Base-by-base conservation (phyloP, 2,329 filamentous ascomycete genomes). In the Tolypocladium cylindrosporum region DNA sequence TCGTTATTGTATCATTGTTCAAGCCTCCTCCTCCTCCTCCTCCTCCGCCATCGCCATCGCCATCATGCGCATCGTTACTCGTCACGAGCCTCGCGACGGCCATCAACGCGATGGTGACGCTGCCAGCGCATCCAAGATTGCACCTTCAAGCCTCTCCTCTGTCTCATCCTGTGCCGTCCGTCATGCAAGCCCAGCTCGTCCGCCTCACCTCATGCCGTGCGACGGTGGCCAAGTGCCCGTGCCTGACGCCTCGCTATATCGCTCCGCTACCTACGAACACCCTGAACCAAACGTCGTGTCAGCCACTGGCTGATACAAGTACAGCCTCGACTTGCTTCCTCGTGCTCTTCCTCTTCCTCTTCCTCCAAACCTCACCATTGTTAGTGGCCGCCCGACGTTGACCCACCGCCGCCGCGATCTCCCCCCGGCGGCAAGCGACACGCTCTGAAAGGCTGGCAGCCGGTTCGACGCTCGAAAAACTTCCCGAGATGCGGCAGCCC, bases 371-470 rank as follows among this genome's bases (percentile, higher is more conserved):
- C 24, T 51, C 27, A 34, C 16, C 19, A 10, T 21, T 10, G 5
- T 36, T 13, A 21, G 48, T 51, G 48, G 48, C 31, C 19, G 48
- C 61, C 63, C 58, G 58, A 63, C 59, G 24, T 27, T 2, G 51
- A 42, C 40, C 58, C 39, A 48, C 61, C 62, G 62, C 61, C 62
- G 62, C 60, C 60, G 60, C 61, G 58, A 61, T 63, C 62, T 62
- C 61, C 57, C 59, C 62, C 65, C 67, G 70, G 72, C 72, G 72
- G 71, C 67, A 73, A 74, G 63, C 69, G 66, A 62, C 64, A 66
- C 67, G 60, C 66, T 66, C 64, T 74, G 71, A 75, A 74, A 74
- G 72, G 72, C 67, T 66, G 63, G 65, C 61, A 60, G 61, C 57
- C 56, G 54, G 60, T 14, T 34, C 45, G 45, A 31, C 24, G 43